Conservation (phyloP, 176 grass and related monocot genomes). For the Tillandsia fasciculata region DNA sequence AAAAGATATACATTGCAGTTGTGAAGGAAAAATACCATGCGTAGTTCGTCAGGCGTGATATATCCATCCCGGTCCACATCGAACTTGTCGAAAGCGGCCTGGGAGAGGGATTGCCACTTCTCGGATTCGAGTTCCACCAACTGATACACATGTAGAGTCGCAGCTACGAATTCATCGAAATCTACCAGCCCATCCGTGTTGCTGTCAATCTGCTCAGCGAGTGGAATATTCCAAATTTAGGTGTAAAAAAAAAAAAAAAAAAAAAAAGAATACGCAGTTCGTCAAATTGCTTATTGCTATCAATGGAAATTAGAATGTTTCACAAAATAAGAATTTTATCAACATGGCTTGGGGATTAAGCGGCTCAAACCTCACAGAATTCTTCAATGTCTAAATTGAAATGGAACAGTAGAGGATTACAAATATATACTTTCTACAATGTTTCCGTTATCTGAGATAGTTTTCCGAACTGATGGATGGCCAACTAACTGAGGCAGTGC, state of each 20-base stretch:
- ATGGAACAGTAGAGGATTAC: too few species aligned
- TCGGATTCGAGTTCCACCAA: conserved; percentile 69
- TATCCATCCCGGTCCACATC: conserved; percentile 83
- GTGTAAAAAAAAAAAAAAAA: not conserved
- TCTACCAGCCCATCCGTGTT: conserved; percentile 95
- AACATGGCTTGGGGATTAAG: too few species aligned
- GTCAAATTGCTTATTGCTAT: too few species aligned
- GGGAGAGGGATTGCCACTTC: conserved; percentile 75
- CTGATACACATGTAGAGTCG: conserved; percentile 85
- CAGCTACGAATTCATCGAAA: conserved; percentile 90
- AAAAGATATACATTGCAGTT: not conserved
- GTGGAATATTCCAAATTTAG: not conserved
- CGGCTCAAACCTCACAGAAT: too few species aligned
- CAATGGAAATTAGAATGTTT: too few species aligned
- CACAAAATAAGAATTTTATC: too few species aligned
- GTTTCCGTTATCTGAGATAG: too few species aligned
- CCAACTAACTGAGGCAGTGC: too few species aligned
- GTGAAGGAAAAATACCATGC: conserved; percentile 42
- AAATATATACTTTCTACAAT: too few species aligned
- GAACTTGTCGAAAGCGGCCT: conserved; percentile 85
- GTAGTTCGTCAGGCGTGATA: conserved; percentile 87
- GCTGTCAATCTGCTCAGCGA: conserved; percentile 64
- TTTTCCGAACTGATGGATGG: too few species aligned
- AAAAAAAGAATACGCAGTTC: not conserved
- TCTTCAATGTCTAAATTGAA: too few species aligned